These are phyloP conservation scores for Orobanche coerulescens DNA, from an alignment of 257 asterid genomes.

Conservation along the genomic window DNA sequence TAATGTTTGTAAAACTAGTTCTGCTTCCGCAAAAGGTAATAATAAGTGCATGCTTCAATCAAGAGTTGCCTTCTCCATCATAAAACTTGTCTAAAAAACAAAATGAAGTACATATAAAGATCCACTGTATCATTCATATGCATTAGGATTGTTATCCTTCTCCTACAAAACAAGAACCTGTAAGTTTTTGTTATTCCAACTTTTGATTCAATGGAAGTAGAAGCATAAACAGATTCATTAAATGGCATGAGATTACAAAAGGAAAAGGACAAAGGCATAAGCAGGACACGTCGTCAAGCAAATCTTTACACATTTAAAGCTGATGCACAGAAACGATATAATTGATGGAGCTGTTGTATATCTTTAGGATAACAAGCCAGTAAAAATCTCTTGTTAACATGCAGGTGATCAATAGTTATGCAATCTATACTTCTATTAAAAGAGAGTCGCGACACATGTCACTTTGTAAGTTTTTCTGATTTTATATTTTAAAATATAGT, in stretches of 20 bases:
- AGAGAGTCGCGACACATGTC: no score
- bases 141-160: conserved; percentile 10
- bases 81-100: neutral
- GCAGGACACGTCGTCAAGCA: neutral
- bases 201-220: neutral
- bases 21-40: conserved; percentile 14
- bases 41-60: neutral
- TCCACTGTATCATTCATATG: neutral
- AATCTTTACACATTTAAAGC: conserved; percentile 7
- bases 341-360: no score
- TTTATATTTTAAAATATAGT: no score
- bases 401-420: neutral
- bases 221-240: neutral
- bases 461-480: no score
- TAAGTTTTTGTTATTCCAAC: neutral
- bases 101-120: conserved; percentile 2
- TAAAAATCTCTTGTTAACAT: neutral
- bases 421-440: no score
- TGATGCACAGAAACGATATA: neutral
- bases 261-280: neutral
- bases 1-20: neutral
- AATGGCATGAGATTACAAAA: conserved; percentile 1
- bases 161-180: conserved; percentile 1
- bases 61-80: neutral
- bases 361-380: neutral